Evolutionary conservation across 345 rosid genomes (phyloP).

Genomic region (Pugionium cornutum): DNA sequence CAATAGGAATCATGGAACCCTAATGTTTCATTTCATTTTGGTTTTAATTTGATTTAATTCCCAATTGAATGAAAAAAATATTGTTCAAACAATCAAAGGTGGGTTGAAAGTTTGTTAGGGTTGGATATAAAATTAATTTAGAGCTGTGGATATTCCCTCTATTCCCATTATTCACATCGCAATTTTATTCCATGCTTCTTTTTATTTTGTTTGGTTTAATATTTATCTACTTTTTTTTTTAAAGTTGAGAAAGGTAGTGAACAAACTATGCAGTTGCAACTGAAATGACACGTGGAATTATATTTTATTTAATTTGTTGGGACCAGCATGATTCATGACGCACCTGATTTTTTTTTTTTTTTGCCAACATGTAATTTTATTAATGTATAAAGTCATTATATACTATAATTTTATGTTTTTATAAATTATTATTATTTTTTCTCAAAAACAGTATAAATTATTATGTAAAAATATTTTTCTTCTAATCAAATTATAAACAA

Average conservation of each 20-base stretch:
- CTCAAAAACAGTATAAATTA: too few species aligned
- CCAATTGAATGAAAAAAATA: constrained; percentile 24
- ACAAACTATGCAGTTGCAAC: constrained; percentile 45
- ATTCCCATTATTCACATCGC: constrained; percentile 22
- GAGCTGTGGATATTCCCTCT: constrained; percentile 34
- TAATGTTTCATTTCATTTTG: constrained; percentile 1
- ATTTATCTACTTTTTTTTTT: background rate
- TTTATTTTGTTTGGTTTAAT: constrained; percentile 20
- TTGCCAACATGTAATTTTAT: too few species aligned
- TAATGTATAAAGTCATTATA: too few species aligned
- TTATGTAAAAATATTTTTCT: too few species aligned
- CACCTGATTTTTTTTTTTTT: constrained; percentile 14
- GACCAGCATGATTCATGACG: constrained; percentile 34
- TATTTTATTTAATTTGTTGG: constrained; percentile 26
- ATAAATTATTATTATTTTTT: too few species aligned
- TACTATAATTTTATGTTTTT: too few species aligned
- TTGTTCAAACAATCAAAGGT: constrained; percentile 32
- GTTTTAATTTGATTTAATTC: constrained; percentile 1
- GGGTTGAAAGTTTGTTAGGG: constrained; percentile 44
- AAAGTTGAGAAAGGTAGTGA: constrained; percentile 31
- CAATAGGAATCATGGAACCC: background rate
- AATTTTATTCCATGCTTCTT: constrained; percentile 30
- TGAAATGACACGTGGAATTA: constrained; percentile 21
- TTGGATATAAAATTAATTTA: constrained; percentile 17
- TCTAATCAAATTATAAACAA: too few species aligned